Conservation (phyloP, 768 basidiomycete genomes). For the Lactifluus rugatus region DNA sequence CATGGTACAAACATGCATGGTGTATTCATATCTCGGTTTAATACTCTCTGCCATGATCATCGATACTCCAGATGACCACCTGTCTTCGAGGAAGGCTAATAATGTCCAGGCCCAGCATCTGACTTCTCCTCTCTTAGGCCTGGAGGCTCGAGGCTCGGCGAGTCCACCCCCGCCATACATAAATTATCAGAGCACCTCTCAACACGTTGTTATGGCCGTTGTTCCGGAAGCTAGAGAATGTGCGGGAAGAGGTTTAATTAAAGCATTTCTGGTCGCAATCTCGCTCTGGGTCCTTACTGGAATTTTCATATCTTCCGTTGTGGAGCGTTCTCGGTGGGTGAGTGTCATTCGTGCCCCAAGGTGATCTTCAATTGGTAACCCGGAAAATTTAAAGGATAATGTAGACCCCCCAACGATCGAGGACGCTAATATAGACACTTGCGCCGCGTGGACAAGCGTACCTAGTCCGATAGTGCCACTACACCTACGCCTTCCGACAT, state of each 20-base stretch:
- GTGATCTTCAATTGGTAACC: constrained; percentile 4
- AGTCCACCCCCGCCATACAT: constrained; percentile 11
- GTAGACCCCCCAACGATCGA: background rate
- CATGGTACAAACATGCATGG: no score
- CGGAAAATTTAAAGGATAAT: background rate
- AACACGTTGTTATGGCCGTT: background rate
- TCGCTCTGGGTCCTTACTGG: constrained; percentile 22
- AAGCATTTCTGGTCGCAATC: constrained; percentile 23
- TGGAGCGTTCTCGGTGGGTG: constrained; percentile 1
- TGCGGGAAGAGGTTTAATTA: constrained; percentile 21
- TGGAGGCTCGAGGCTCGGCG: background rate
- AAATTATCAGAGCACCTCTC: background rate
- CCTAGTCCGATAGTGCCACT: constrained; percentile 23
- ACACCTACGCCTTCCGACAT: constrained; percentile 16
- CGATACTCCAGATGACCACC: background rate
- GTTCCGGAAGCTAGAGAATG: background rate
- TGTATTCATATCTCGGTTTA: background rate
- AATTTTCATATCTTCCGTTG: constrained; percentile 8
- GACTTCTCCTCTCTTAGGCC: background rate
- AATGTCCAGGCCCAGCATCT: background rate
- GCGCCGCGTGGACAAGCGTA: background rate
- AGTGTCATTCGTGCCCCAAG: constrained; percentile 11
- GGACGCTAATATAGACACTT: background rate
- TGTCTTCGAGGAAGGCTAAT: background rate
- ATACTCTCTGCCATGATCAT: background rate